A percentile compares a stretch with the other conserved stretches of the same genome.
Conservation (phyloP, 2,329 filamentous ascomycete species). For the Penicillium sp. region DNA sequence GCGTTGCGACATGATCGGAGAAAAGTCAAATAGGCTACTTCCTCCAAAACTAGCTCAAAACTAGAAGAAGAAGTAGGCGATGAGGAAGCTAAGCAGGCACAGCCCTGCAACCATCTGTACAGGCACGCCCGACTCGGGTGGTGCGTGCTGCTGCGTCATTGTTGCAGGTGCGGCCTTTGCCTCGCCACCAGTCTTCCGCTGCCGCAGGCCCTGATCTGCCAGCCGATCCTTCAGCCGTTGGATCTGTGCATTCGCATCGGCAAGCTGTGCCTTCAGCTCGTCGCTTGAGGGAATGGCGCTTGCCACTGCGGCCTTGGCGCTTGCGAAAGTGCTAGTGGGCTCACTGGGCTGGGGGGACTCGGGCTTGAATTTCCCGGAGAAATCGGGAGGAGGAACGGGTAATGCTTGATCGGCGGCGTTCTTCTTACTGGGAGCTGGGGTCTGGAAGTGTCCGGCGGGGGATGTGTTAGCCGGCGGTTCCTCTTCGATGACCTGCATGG, state of each 20-base stretch:
- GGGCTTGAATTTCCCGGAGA: constrained; percentile 34
- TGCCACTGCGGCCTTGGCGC: constrained; percentile 47
- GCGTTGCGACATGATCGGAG: constrained; percentile 25
- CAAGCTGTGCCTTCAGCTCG: constrained; percentile 68
- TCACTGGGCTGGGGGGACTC: constrained; percentile 39
- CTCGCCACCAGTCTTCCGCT: constrained; percentile 65
- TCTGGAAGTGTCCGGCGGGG: constrained; percentile 48
- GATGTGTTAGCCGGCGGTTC: constrained; percentile 55
- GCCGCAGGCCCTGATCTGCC: constrained; percentile 66
- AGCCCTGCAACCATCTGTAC: constrained; percentile 78
- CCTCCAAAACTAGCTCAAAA: constrained; percentile 7
- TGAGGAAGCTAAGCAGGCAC: constrained; percentile 83
- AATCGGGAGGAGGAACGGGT: constrained; percentile 35
- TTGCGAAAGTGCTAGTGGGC: constrained; percentile 30
- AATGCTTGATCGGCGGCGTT: constrained; percentile 30
- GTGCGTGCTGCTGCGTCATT: constrained; percentile 53
- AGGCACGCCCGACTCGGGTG: constrained; percentile 68
- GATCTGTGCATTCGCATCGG: constrained; percentile 70
- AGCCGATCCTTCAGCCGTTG: constrained; percentile 60
- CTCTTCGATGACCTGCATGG: constrained; percentile 34
- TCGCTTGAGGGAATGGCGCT: constrained; percentile 50
- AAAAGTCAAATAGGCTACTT: constrained; percentile 13
- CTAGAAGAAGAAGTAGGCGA: constrained; percentile 96
- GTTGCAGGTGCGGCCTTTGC: constrained; percentile 49
- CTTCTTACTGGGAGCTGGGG: constrained; percentile 44